These are phyloP conservation scores for Polytrichum commune DNA, from an alignment of 225 moss, liverwort and hornwort species.

Conservation along the genomic window DNA sequence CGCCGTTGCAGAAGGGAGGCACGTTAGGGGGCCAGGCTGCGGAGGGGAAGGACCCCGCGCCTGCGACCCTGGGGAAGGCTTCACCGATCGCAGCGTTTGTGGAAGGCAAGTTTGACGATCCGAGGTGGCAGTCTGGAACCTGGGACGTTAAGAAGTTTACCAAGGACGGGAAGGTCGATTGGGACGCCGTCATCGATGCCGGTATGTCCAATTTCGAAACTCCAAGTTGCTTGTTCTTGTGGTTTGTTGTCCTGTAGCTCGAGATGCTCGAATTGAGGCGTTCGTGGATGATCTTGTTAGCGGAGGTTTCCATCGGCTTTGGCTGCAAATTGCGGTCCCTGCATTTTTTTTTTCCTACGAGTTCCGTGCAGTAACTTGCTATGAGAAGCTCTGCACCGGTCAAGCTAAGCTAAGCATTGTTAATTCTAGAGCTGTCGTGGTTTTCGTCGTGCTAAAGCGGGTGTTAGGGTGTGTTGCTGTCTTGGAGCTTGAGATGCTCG, in stretches of 20 bases:
- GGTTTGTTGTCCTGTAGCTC: no score
- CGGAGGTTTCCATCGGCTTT: no score
- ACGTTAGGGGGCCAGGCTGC: constrained; percentile 54
- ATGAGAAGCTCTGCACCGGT: no score
- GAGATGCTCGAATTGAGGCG: background rate
- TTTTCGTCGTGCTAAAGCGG: no score
- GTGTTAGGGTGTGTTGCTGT: no score
- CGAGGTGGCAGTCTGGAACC: constrained; percentile 77
- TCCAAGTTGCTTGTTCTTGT: no score
- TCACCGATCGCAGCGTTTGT: background rate
- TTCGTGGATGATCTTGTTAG: background rate
- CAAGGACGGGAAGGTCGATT: constrained; percentile 63
- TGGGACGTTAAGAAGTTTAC: constrained; percentile 87
- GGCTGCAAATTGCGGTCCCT: no score
- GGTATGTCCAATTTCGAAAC: constrained; percentile 29
- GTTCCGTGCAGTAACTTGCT: no score
- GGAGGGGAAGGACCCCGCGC: constrained; percentile 54
- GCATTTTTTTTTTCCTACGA: no score
- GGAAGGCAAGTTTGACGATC: constrained; percentile 54
- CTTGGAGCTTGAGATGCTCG: background rate
- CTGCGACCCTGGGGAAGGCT: constrained; percentile 36
- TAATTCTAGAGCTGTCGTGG: no score
- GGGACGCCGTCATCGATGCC: constrained; percentile 94
- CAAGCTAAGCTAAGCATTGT: no score
- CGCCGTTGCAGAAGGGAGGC: constrained; percentile 60